Conservation (phyloP, 192 early-diverging fungal species). For the Gaertneriomyces semiglobifer region DNA sequence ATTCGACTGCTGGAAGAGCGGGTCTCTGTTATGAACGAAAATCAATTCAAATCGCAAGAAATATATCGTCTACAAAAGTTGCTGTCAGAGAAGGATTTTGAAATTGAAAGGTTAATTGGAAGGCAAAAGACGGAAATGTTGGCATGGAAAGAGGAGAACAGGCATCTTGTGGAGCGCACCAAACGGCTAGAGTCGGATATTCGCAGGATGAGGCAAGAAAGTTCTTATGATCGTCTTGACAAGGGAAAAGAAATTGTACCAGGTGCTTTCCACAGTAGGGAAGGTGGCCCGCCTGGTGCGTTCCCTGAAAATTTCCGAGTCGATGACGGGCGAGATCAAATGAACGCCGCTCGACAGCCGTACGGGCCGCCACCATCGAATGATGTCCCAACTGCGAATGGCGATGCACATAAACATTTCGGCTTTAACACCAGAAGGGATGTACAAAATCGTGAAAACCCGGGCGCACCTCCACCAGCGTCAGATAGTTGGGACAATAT, state of each 20-base stretch:
- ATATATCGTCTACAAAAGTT: too few species aligned
- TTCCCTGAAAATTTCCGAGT: not conserved
- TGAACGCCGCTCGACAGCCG: not conserved
- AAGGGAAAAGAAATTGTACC: too few species aligned
- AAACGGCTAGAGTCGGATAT: not conserved
- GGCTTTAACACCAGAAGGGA: not conserved
- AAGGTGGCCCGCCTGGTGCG: too few species aligned
- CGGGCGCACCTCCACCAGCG: not conserved
- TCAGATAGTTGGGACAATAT: not conserved
- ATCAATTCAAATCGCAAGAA: too few species aligned
- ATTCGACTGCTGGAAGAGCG: constrained; percentile 16
- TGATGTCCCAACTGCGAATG: not conserved
- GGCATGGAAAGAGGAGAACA: constrained; percentile 3
- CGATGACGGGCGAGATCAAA: not conserved
- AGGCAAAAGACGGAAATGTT: constrained; percentile 8
- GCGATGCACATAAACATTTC: not conserved
- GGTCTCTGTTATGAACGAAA: not conserved
- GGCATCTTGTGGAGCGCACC: not conserved
- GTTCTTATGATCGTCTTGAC: too few species aligned
- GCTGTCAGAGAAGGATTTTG: constrained; percentile 3
- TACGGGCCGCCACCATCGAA: not conserved
- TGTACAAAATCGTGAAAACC: not conserved
- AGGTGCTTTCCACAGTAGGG: too few species aligned
- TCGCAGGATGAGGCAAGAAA: too few species aligned
- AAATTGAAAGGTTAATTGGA: constrained; percentile 9